Percentiles rank a stretch among this genome's conserved stretches.
Conservation (phyloP, 140 eudicot species). For the Ambrosia hybrid region DNA sequence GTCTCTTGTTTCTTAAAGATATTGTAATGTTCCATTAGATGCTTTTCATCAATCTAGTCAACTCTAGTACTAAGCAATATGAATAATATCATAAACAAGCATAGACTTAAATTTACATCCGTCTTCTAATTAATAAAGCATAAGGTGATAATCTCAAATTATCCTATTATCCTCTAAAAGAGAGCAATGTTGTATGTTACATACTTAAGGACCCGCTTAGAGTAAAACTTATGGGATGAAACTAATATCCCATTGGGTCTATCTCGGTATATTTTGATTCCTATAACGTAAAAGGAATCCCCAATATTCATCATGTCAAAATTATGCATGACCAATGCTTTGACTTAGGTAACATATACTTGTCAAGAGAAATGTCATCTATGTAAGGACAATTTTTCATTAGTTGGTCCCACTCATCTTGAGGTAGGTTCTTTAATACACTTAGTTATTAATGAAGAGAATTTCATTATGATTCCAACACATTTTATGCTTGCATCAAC, state of each 20-base stretch:
- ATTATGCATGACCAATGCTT: background rate
- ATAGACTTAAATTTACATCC: too few species aligned
- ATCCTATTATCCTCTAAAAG: too few species aligned
- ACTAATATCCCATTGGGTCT: background rate
- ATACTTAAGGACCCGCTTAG: background rate
- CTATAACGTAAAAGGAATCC: conserved; percentile 3
- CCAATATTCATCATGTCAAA: conserved; percentile 18
- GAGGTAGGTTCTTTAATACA: background rate
- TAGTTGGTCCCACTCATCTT: background rate
- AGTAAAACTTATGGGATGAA: background rate
- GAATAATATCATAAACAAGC: too few species aligned
- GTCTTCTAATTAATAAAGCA: too few species aligned
- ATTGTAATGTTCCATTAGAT: too few species aligned
- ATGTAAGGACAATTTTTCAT: background rate
- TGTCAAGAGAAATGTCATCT: background rate
- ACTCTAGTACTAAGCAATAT: too few species aligned
- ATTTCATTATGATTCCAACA: too few species aligned
- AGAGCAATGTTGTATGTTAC: background rate
- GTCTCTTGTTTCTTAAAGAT: too few species aligned
- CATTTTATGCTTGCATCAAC: background rate
- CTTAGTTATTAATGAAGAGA: too few species aligned
- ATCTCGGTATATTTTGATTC: background rate
- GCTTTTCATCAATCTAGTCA: too few species aligned
- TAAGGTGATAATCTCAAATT: too few species aligned
- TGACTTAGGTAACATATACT: conserved; percentile 6